Evolutionary conservation across 2,329 filamentous ascomycete genomes (phyloP).

Genomic region (Sordariomycetes sp.): DNA sequence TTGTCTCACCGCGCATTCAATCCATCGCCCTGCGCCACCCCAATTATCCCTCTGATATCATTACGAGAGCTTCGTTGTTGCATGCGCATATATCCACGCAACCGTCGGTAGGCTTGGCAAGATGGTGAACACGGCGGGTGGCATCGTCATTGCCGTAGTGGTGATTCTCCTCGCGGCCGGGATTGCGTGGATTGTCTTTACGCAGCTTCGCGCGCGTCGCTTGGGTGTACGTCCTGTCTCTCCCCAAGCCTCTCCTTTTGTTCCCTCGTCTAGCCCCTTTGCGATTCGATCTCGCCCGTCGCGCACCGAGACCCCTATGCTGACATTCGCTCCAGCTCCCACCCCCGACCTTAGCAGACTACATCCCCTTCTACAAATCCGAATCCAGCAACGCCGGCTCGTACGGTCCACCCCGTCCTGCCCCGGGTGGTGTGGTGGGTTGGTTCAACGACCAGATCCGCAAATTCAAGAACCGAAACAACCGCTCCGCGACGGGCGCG

Average conservation of each 20-base stretch:
- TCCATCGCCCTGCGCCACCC: too few species aligned
- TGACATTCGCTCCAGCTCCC: conserved; percentile 43
- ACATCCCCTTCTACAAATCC: conserved; percentile 59
- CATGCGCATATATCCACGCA: too few species aligned
- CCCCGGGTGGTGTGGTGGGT: conserved; percentile 55
- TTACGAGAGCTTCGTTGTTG: too few species aligned
- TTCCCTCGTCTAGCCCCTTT: not conserved
- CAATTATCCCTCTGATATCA: too few species aligned
- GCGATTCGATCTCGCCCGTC: not conserved
- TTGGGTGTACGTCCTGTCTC: conserved; percentile 49
- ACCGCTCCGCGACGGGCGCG: conserved; percentile 57
- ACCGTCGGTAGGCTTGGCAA: too few species aligned
- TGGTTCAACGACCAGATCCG: conserved; percentile 63
- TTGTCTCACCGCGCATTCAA: too few species aligned
- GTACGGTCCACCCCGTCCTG: conserved; percentile 42
- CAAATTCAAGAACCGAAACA: conserved; percentile 55
- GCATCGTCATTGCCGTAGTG: conserved; percentile 65
- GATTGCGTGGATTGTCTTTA: conserved; percentile 60
- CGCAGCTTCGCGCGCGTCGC: conserved; percentile 62
- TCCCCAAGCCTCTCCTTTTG: not conserved
- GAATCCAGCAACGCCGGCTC: conserved; percentile 19
- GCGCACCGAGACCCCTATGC: not conserved
- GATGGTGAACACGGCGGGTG: conserved; percentile 52
- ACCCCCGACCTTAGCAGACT: conserved; percentile 56
- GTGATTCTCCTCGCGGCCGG: conserved; percentile 48